Evolutionary conservation across 1,284 basidiomycete genomes (phyloP).

Genomic region (Neolentinus lepideus): DNA sequence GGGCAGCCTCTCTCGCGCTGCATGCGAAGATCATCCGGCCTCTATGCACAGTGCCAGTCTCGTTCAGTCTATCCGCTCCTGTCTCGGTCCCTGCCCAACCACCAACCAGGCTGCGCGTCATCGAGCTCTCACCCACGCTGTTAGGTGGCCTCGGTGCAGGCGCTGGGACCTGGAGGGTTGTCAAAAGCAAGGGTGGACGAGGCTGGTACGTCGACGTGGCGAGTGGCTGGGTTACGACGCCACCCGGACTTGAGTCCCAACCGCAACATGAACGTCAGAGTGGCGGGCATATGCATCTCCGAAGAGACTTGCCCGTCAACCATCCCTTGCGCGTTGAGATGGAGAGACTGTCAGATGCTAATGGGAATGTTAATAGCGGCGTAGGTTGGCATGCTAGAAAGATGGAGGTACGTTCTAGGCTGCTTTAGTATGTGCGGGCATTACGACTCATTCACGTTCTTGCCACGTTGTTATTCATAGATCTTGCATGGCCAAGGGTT

Average conservation of each 20-base stretch:
- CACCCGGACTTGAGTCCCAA: conserved; percentile 15
- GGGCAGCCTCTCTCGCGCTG: conserved; percentile 54
- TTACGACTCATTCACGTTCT: background rate
- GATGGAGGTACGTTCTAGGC: conserved; percentile 74
- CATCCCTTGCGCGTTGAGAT: conserved; percentile 69
- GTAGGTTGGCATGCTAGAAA: conserved; percentile 96
- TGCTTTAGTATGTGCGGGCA: conserved; percentile 3
- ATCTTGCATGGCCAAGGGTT: conserved; percentile 83
- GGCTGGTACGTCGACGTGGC: conserved; percentile 95
- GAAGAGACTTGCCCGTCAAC: conserved; percentile 51
- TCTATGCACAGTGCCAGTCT: conserved; percentile 74
- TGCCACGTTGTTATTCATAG: too few species aligned
- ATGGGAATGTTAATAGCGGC: conserved; percentile 84
- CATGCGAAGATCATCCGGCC: conserved; percentile 73
- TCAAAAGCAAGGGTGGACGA: conserved; percentile 86
- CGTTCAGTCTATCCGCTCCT: conserved; percentile 38
- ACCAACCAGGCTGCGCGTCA: conserved; percentile 77
- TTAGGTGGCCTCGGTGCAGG: conserved; percentile 71
- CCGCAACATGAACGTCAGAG: background rate
- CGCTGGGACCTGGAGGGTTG: conserved; percentile 79
- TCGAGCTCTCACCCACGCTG: conserved; percentile 79
- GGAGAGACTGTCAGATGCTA: conserved; percentile 69
- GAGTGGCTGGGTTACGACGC: conserved; percentile 62
- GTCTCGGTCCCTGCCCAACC: conserved; percentile 31
- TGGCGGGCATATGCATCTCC: conserved; percentile 34